Evolutionary conservation across 2,329 filamentous ascomycete genomes (phyloP).

Genomic region (Ambrosiella xylebori): DNA sequence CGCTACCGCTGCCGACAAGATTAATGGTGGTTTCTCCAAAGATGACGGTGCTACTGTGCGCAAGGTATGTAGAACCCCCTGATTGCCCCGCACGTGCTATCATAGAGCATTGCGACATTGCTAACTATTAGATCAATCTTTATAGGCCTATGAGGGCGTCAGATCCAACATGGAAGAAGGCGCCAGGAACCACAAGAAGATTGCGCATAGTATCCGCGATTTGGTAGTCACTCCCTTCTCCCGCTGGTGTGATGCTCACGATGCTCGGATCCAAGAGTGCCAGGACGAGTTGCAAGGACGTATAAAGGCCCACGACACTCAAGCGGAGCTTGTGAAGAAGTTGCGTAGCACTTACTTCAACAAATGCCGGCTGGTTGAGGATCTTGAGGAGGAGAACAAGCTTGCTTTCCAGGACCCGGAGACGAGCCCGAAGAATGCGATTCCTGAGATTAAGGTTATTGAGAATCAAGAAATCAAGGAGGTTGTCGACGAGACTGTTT

Average conservation of each 20-base stretch:
- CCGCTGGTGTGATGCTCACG: slow-evolving; percentile 92
- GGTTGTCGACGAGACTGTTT: slow-evolving; percentile 61
- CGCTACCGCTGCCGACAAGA: slow-evolving; percentile 61
- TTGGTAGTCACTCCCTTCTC: slow-evolving; percentile 88
- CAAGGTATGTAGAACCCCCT: slow-evolving; percentile 45
- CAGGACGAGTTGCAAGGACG: slow-evolving; percentile 84
- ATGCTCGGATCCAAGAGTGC: slow-evolving; percentile 74
- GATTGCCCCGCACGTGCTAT: neutral
- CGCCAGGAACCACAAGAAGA: slow-evolving; percentile 79
- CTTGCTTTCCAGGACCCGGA: slow-evolving; percentile 85
- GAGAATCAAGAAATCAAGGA: slow-evolving; percentile 44
- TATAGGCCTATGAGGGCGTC: slow-evolving; percentile 81
- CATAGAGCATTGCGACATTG: neutral
- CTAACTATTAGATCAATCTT: neutral
- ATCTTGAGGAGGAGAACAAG: slow-evolving; percentile 96
- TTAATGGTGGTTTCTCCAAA: slow-evolving; percentile 65
- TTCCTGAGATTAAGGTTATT: slow-evolving; percentile 79
- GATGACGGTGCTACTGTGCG: slow-evolving; percentile 93
- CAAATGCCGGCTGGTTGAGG: slow-evolving; percentile 90
- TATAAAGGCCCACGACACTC: slow-evolving; percentile 84
- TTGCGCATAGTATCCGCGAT: slow-evolving; percentile 89
- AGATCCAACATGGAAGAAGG: slow-evolving; percentile 85
- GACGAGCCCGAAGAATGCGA: slow-evolving; percentile 46
- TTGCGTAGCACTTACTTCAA: slow-evolving; percentile 95
- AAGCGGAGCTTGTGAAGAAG: slow-evolving; percentile 81